phyloP scores from a whole-genome alignment of 345 rosid genomes.

The Ailanthus altissimus region DNA sequence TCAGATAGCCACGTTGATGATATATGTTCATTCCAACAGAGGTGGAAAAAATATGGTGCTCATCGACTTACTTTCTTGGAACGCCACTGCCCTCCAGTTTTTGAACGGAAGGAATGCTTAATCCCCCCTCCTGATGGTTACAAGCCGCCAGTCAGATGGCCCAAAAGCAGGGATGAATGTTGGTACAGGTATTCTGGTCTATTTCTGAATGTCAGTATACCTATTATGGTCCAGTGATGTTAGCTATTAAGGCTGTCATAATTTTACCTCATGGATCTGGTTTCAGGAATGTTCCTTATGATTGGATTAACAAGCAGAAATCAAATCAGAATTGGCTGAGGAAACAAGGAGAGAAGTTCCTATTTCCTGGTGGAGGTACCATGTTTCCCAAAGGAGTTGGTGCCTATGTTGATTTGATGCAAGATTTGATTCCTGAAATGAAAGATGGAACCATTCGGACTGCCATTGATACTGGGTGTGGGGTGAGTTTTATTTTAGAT shows the following conservation, averaged over 20 bases:
- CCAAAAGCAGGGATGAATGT: constrained; percentile 85
- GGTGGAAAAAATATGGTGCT: constrained; percentile 86
- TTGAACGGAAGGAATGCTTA: constrained; percentile 88
- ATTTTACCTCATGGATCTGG: constrained; percentile 25
- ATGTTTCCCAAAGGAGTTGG: constrained; percentile 97
- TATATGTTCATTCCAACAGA: constrained; percentile 47
- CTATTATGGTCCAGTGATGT: constrained; percentile 36
- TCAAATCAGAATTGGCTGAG: constrained; percentile 96
- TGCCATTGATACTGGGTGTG: constrained; percentile 97
- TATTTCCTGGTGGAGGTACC: constrained; percentile 97
- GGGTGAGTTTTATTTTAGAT: constrained; percentile 50
- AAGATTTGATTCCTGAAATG: constrained; percentile 93
- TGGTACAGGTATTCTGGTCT: constrained; percentile 81
- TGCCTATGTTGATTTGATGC: constrained; percentile 93
- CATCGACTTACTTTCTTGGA: constrained; percentile 94
- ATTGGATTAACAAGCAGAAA: constrained; percentile 97
- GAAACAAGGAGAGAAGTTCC: constrained; percentile 89
- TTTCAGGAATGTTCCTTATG: constrained; percentile 92
- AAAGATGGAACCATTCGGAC: constrained; percentile 87
- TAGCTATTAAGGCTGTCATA: neutral
- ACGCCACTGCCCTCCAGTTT: constrained; percentile 88
- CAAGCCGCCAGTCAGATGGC: constrained; percentile 91
- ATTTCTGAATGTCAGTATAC: constrained; percentile 86
- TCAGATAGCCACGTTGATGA: constrained; percentile 4
- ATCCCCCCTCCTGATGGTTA: constrained; percentile 98